phyloP scores from a whole-genome alignment of 164 flowering plant species.

The Liquidambar formosana region DNA sequence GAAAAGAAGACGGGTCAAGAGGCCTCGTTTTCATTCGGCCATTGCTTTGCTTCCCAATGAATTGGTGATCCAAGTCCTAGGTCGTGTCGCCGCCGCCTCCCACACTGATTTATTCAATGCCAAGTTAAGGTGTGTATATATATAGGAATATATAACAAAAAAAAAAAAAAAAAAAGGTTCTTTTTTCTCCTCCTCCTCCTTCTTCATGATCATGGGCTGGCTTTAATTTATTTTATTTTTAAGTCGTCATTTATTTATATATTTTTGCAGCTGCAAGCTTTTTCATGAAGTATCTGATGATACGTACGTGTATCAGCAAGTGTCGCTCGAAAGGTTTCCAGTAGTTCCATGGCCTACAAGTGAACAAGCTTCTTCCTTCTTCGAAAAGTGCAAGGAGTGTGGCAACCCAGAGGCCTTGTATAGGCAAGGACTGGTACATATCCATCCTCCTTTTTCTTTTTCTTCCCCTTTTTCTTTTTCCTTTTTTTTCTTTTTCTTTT shows the following conservation, averaged over 20 bases:
- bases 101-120: neutral
- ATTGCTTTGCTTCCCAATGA: neutral
- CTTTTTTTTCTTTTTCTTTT: too few species aligned
- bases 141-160: too few species aligned
- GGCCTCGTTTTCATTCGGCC: neutral
- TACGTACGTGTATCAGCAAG: neutral
- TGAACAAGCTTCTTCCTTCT: neutral
- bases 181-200: too few species aligned
- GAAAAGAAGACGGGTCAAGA: neutral
- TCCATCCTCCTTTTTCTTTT: too few species aligned
- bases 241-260: neutral
- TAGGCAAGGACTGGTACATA: neutral
- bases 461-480: too few species aligned
- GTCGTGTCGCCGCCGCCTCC: neutral
- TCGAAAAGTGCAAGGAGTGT: neutral
- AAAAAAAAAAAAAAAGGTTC: too few species aligned
- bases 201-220: neutral
- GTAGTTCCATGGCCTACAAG: neutral
- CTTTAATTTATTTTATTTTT: neutral
- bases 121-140: neutral
- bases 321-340: neutral
- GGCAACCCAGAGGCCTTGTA: neutral
- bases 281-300: neutral
- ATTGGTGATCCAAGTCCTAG: neutral
- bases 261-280: neutral